phyloP scores from a whole-genome alignment of 371 early-diverging fungal species.

The Cokeromyces recurvatus region DNA sequence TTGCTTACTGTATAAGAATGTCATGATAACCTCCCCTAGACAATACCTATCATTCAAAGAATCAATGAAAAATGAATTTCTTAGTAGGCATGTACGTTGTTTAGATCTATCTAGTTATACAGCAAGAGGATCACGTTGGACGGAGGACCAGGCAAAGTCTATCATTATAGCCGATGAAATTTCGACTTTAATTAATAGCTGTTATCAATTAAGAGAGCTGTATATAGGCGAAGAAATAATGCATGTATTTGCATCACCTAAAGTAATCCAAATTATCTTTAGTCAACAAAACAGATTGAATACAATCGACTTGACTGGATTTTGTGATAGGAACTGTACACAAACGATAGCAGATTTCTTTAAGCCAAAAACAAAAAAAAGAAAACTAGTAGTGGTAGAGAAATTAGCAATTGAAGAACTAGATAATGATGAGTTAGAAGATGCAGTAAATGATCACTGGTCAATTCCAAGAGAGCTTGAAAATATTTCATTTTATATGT shows the following conservation, averaged over 20 bases:
- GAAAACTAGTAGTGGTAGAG: too few relatives aligned
- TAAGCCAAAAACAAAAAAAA: too few relatives aligned
- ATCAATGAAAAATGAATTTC: neutral
- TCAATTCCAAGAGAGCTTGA: constrained; percentile 18
- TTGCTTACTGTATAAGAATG: constrained; percentile 18
- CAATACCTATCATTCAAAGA: constrained; percentile 17
- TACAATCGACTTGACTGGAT: constrained; percentile 29
- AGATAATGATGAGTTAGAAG: neutral
- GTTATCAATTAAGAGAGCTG: constrained; percentile 22
- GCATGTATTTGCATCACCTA: constrained; percentile 25
- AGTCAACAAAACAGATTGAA: constrained; percentile 13
- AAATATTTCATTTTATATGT: constrained; percentile 33
- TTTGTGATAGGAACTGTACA: constrained; percentile 25
- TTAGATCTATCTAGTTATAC: constrained; percentile 38
- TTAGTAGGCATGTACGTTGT: constrained; percentile 8
- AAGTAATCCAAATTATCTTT: constrained; percentile 26
- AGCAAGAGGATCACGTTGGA: constrained; percentile 31
- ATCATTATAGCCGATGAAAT: constrained; percentile 22
- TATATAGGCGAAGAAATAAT: constrained; percentile 35
- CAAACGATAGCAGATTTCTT: constrained; percentile 19
- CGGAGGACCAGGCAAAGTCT: constrained; percentile 27
- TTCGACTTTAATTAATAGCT: constrained; percentile 18
- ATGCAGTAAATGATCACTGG: neutral
- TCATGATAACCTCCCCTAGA: constrained; percentile 25
- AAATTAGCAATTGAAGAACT: constrained; percentile 1